Conservation (phyloP, 108 stramenopile species). For the Nitzschia sp. region DNA sequence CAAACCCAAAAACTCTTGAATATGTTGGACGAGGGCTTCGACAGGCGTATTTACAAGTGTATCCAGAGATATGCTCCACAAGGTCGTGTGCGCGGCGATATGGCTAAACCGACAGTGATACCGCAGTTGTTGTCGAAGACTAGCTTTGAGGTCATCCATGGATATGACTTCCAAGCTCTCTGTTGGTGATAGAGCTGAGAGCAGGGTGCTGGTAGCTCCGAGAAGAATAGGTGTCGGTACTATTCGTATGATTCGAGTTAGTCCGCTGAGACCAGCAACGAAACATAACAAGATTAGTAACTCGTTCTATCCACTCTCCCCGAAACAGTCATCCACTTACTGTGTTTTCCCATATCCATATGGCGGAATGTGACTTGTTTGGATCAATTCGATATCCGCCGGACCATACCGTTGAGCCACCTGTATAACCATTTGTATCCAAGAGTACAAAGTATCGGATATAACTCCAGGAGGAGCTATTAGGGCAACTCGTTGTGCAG, state of each 20-base stretch:
- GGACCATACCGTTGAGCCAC: conserved; percentile 14
- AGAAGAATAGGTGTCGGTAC: conserved; percentile 55
- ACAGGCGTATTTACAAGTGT: conserved; percentile 36
- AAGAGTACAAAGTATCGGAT: conserved; percentile 3
- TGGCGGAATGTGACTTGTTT: conserved; percentile 70
- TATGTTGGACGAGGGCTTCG: conserved; percentile 20
- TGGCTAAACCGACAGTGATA: conserved; percentile 86
- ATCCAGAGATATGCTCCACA: conserved; percentile 52
- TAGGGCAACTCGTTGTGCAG: conserved; percentile 37
- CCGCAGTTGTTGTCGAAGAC: conserved; percentile 65
- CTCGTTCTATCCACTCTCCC: no score
- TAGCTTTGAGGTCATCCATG: conserved; percentile 44
- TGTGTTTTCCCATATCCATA: conserved; percentile 92
- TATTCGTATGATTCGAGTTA: conserved; percentile 69
- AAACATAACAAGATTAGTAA: background rate
- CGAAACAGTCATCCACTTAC: conserved; percentile 5
- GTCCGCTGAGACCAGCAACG: conserved; percentile 35
- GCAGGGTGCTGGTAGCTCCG: conserved; percentile 44
- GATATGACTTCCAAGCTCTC: conserved; percentile 15
- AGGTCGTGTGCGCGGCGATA: conserved; percentile 84
- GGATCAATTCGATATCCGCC: conserved; percentile 47
- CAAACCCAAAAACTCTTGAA: conserved; percentile 40
- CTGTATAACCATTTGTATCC: conserved; percentile 27
- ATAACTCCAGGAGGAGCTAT: conserved; percentile 50
- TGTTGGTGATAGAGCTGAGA: background rate